phyloP scores from a whole-genome alignment of 495 filamentous ascomycete species.

The Penicillium egyptiacum region DNA sequence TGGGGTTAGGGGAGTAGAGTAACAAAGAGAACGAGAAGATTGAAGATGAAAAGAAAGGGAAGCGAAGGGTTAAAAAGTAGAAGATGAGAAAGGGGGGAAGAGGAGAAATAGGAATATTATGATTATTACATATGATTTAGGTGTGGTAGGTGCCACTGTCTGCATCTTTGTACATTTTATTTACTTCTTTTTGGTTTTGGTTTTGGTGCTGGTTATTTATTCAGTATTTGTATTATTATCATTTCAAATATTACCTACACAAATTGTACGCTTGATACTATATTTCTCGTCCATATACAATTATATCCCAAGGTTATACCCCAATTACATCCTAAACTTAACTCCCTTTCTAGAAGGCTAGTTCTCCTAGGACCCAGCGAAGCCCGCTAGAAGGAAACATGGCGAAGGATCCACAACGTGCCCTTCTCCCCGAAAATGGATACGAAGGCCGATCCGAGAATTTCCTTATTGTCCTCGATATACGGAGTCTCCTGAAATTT shows the following conservation, averaged over 20 bases:
- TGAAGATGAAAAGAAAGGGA: constrained; percentile 8
- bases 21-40: background rate
- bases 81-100: constrained; percentile 15
- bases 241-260: background rate
- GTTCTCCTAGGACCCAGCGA: constrained; percentile 28
- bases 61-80: constrained; percentile 14
- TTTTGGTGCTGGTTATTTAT: background rate
- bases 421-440: constrained; percentile 36
- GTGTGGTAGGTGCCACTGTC: constrained; percentile 34
- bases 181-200: background rate
- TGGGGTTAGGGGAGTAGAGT: constrained; percentile 1
- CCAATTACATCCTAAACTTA: constrained; percentile 7
- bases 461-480: constrained; percentile 4
- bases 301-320: too few relatives aligned
- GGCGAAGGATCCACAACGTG: constrained; percentile 44
- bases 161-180: constrained; percentile 21
- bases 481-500: background rate
- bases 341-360: constrained; percentile 14
- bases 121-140: constrained; percentile 19
- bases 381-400: constrained; percentile 36
- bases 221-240: background rate
- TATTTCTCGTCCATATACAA: too few relatives aligned
- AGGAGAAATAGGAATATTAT: constrained; percentile 8
- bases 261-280: too few relatives aligned
- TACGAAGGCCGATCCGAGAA: constrained; percentile 40